phyloP scores from a whole-genome alignment of 257 asterid species.

The Solanum neorickii region DNA sequence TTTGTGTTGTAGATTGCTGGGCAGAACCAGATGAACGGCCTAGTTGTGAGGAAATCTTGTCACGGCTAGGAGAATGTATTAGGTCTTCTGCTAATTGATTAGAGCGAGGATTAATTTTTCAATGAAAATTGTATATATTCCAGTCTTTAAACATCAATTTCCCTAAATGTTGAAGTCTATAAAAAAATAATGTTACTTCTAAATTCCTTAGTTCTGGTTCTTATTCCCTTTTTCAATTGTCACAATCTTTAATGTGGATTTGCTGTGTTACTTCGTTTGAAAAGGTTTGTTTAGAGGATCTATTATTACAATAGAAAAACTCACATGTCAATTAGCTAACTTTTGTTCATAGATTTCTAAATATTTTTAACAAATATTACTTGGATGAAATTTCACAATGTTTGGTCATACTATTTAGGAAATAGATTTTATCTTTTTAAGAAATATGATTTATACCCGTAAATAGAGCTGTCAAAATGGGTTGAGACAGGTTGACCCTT shows the following conservation, averaged over 20 bases:
- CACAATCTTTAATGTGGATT: background rate
- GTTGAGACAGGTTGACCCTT: no score
- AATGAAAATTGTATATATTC: background rate
- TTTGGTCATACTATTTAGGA: no score
- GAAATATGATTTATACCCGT: no score
- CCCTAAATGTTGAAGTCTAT: background rate
- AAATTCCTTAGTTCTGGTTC: background rate
- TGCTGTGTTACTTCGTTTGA: background rate
- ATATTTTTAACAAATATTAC: no score
- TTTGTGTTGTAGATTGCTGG: constrained; percentile 69
- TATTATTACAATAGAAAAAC: background rate
- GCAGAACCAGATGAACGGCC: constrained; percentile 82
- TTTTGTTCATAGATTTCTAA: no score
- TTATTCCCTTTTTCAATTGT: background rate
- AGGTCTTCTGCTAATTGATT: constrained; percentile 26
- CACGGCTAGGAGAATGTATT: constrained; percentile 64
- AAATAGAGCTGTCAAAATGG: no score
- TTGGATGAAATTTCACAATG: no score
- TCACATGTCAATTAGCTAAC: background rate
- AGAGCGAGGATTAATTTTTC: background rate
- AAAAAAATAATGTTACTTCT: background rate
- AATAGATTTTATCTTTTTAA: no score
- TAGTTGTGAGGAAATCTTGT: constrained; percentile 53
- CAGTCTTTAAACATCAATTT: background rate
- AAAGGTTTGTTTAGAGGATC: background rate